Conservation (phyloP, 305 asterid genomes). For the Coffea humblotiana region DNA sequence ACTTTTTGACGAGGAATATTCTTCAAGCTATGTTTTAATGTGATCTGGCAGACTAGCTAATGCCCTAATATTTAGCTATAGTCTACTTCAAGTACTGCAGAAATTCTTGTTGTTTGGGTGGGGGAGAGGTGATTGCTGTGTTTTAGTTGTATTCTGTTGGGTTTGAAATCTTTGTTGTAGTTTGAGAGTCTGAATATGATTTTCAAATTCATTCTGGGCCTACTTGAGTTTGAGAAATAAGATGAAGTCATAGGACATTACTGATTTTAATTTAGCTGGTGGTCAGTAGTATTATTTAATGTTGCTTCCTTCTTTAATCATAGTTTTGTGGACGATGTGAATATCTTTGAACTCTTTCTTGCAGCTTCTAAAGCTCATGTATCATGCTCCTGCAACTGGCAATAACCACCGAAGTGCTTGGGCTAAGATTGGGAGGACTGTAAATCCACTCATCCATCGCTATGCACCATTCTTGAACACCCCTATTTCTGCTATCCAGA, state of each 20-base stretch:
- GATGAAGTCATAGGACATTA: not conserved
- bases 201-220: not conserved
- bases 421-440: slow-evolving; percentile 68
- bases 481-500: slow-evolving; percentile 63
- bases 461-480: slow-evolving; percentile 77
- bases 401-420: slow-evolving; percentile 84
- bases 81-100: not conserved
- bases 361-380: slow-evolving; percentile 94
- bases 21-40: too few species aligned
- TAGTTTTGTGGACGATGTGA: not conserved
- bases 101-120: not conserved
- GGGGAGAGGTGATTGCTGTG: not conserved
- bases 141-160: not conserved
- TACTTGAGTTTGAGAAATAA: not conserved
- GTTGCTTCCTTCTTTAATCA: not conserved
- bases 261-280: not conserved
- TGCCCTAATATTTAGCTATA: too few species aligned
- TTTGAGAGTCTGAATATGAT: not conserved
- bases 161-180: not conserved
- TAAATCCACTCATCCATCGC: slow-evolving; percentile 57
- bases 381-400: slow-evolving; percentile 83
- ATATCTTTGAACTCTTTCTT: not conserved
- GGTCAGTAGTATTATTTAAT: not conserved
- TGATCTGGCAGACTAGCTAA: too few species aligned
- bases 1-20: too few species aligned